These are phyloP conservation scores for Eucalyptus sideroxylon DNA, from an alignment of 345 rosid genomes.

Conservation along the genomic window DNA sequence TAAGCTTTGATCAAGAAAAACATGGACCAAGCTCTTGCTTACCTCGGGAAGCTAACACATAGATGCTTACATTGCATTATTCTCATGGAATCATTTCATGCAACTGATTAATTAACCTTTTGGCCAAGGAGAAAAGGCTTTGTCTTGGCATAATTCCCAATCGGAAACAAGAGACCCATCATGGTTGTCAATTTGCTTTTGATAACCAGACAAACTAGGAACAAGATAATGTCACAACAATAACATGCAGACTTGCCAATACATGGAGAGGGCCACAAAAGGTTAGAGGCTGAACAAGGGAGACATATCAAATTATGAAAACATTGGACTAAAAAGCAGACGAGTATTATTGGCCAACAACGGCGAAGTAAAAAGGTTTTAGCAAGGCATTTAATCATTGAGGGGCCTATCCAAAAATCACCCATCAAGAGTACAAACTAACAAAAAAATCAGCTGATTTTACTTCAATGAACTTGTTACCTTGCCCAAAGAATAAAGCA, in stretches of 20 bases:
- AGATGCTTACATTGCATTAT: neutral
- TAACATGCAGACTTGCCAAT: neutral
- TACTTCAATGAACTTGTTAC: constrained; percentile 12
- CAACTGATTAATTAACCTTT: neutral
- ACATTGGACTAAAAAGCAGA: neutral
- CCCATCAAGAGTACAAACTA: neutral
- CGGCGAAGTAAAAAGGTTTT: neutral
- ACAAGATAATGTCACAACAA: neutral
- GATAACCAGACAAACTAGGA: neutral
- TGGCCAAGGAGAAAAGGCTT: neutral
- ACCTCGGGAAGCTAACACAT: neutral
- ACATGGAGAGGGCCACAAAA: neutral
- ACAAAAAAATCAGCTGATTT: neutral
- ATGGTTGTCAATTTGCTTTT: neutral
- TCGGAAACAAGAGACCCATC: neutral
- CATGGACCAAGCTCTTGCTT: neutral
- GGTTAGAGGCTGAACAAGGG: neutral
- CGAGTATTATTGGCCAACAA: neutral
- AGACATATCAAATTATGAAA: neutral
- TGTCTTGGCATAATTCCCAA: neutral
- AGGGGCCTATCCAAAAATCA: neutral
- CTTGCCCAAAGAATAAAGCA: constrained; percentile 51
- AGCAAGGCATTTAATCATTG: neutral
- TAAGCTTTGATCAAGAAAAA: neutral
- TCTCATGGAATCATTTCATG: neutral